Evolutionary conservation across 129 eudicot genomes (phyloP).

Genomic region (Silybum marianum): DNA sequence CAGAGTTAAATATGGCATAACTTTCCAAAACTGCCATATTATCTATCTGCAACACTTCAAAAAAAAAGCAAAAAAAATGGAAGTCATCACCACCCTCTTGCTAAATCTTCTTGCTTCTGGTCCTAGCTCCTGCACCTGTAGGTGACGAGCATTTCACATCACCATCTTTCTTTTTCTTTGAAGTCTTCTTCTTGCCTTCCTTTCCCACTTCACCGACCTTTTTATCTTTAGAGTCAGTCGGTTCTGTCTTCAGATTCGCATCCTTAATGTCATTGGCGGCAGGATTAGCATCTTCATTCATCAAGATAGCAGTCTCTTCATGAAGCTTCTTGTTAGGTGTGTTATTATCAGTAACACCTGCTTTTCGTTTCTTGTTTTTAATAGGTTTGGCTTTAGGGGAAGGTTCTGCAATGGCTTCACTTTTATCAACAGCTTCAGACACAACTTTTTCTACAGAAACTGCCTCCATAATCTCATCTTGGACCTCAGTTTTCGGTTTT

Average conservation of each 20-base stretch:
- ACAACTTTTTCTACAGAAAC: not conserved
- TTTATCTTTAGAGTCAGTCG: not conserved
- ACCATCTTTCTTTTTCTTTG: slow-evolving; percentile 24
- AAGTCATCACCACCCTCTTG: not conserved
- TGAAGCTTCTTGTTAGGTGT: slow-evolving; percentile 15
- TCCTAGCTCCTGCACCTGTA: slow-evolving; percentile 23
- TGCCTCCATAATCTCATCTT: not conserved
- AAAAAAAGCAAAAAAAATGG: not conserved
- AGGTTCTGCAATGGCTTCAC: slow-evolving; percentile 12
- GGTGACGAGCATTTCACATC: slow-evolving; percentile 12
- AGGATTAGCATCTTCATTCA: slow-evolving; percentile 5
- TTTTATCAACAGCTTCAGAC: not conserved
- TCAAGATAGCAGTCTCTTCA: slow-evolving; percentile 9
- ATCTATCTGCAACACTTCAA: not conserved
- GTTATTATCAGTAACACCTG: not conserved
- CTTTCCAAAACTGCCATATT: not conserved
- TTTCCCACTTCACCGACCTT: slow-evolving; percentile 19
- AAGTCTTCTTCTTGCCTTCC: slow-evolving; percentile 14
- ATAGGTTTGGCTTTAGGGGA: slow-evolving; percentile 3
- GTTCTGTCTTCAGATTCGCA: slow-evolving; percentile 9
- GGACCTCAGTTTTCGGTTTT: not conserved
- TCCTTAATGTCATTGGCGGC: not conserved
- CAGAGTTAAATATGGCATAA: not conserved
- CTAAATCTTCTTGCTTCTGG: slow-evolving; percentile 44
- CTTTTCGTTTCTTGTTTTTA: slow-evolving; percentile 39